Conservation (phyloP, 2,329 filamentous ascomycete species). For the Thielaviopsis musarum region DNA sequence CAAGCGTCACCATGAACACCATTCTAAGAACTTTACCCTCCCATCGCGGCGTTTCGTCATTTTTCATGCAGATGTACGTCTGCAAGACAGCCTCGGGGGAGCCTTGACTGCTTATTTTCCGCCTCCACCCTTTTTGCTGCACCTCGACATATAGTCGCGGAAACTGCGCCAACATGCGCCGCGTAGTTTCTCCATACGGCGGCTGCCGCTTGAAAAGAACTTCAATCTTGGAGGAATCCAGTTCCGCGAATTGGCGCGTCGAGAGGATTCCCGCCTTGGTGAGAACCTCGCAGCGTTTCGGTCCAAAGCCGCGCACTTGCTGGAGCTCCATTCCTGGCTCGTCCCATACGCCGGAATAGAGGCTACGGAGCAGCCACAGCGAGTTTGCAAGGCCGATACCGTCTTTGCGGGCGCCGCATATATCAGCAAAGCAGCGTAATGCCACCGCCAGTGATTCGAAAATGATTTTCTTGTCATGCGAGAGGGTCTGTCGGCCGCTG, state of each 20-base stretch:
- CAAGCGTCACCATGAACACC: constrained; percentile 23
- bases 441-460: constrained; percentile 20
- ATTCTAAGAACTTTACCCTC: constrained; percentile 47
- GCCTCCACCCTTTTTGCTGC: constrained; percentile 12
- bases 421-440: constrained; percentile 23
- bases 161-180: constrained; percentile 50
- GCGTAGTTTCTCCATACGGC: constrained; percentile 59
- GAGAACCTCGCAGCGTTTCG: constrained; percentile 58
- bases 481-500: constrained; percentile 12
- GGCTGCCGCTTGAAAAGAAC: constrained; percentile 61
- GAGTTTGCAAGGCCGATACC: constrained; percentile 49
- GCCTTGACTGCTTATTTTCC: background rate
- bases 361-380: constrained; percentile 60
- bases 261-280: constrained; percentile 51
- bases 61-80: constrained; percentile 47
- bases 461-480: constrained; percentile 18
- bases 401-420: constrained; percentile 32
- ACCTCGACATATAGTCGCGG: constrained; percentile 36
- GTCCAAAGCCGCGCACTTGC: constrained; percentile 65
- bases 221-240: constrained; percentile 60
- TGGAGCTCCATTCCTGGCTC: constrained; percentile 63
- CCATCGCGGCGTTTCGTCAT: constrained; percentile 45
- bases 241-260: constrained; percentile 50
- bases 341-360: constrained; percentile 68
- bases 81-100: constrained; percentile 20